A percentile compares a stretch with the other conserved stretches of the same genome.
Evolutionary conservation across 106 monocot species (phyloP).

Genomic region (Narthecium ossifragum): DNA sequence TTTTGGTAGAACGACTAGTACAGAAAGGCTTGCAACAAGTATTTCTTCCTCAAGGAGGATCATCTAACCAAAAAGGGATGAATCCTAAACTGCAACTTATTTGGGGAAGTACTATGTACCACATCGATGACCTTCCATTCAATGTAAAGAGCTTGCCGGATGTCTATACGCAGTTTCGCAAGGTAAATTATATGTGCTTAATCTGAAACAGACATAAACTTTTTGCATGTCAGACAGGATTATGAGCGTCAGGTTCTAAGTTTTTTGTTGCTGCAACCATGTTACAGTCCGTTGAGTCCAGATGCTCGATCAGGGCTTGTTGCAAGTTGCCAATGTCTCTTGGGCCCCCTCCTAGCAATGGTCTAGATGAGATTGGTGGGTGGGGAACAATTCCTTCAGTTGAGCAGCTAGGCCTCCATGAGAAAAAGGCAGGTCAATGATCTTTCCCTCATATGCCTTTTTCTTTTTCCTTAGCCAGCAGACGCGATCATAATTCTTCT

Average conservation of each 20-base stretch:
- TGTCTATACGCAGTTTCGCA: slow-evolving; percentile 94
- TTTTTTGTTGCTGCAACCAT: slow-evolving; percentile 1
- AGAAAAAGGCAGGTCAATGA: slow-evolving; percentile 49
- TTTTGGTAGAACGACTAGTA: slow-evolving; percentile 64
- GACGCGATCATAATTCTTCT: no score
- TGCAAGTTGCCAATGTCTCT: slow-evolving; percentile 63
- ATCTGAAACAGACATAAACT: no score
- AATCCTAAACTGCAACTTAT: slow-evolving; percentile 60
- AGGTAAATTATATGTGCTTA: slow-evolving; percentile 32
- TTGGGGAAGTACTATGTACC: slow-evolving; percentile 94
- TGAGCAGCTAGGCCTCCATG: slow-evolving; percentile 43
- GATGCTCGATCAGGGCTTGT: slow-evolving; percentile 59
- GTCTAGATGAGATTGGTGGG: slow-evolving; percentile 52
- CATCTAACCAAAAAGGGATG: slow-evolving; percentile 14
- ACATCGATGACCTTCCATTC: slow-evolving; percentile 91
- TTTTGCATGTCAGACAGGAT: neutral
- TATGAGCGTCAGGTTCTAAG: neutral
- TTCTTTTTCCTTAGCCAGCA: no score
- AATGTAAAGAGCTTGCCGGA: slow-evolving; percentile 51
- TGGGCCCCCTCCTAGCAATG: slow-evolving; percentile 46
- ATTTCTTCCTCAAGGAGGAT: slow-evolving; percentile 10
- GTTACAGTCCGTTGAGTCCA: slow-evolving; percentile 76
- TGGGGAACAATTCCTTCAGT: slow-evolving; percentile 74
- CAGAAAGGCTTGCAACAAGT: slow-evolving; percentile 45
- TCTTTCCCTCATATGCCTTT: no score